Conservation (phyloP, 1,139 yeast species). For the Saccharomyces pastorianus region DNA sequence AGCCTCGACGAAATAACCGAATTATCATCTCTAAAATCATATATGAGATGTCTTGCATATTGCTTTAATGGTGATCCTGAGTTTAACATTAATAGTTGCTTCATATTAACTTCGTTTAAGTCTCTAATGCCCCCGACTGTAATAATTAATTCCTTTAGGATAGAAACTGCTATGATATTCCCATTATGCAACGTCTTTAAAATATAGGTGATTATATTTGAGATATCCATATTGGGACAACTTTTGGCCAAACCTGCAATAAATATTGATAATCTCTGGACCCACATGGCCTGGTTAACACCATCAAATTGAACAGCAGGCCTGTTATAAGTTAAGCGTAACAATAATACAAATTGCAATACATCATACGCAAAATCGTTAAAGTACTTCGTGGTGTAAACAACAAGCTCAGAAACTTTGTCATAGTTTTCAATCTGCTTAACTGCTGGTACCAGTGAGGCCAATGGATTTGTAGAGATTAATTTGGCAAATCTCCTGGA, state of each 20-base stretch:
- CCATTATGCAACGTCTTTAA: conserved; percentile 57
- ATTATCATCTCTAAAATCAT: conserved; percentile 49
- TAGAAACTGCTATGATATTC: conserved; percentile 56
- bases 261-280: conserved; percentile 62
- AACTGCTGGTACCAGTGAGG: conserved; percentile 57
- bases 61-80: conserved; percentile 54
- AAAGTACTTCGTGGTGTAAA: conserved; percentile 73
- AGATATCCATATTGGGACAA: conserved; percentile 46
- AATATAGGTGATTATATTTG: conserved; percentile 51
- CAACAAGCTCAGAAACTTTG: conserved; percentile 70
- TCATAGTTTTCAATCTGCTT: conserved; percentile 87
- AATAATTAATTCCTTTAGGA: conserved; percentile 59
- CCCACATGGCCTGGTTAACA: conserved; percentile 75
- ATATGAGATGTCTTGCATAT: conserved; percentile 53
- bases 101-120: conserved; percentile 26
- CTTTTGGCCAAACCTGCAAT: conserved; percentile 55
- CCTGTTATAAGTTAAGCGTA: conserved; percentile 65
- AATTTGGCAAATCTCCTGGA: conserved; percentile 71
- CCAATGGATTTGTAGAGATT: conserved; percentile 75
- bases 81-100: conserved; percentile 60
- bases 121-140: conserved; percentile 81
- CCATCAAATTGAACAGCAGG: conserved; percentile 71
- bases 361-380: conserved; percentile 82
- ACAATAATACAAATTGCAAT: conserved; percentile 62
- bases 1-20: conserved; percentile 46